phyloP scores from a whole-genome alignment of 208 protist species.

The Trypanosoma rangeli region DNA sequence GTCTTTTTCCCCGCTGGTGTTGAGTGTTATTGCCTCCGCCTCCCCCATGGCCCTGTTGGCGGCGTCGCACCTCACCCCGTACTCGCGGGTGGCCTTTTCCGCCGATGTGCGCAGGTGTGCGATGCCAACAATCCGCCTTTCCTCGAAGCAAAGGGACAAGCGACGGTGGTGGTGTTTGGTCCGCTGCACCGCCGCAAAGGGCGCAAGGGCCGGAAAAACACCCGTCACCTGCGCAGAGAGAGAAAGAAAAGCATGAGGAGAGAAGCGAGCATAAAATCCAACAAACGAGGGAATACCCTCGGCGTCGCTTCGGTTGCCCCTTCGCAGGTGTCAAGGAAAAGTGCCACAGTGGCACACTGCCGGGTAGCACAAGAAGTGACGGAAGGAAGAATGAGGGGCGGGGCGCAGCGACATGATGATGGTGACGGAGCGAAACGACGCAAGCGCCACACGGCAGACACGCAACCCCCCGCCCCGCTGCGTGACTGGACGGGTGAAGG shows the following conservation, averaged over 20 bases:
- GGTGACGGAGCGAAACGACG: not conserved
- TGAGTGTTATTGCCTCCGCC: not conserved
- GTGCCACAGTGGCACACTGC: not conserved
- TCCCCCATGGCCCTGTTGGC: not conserved
- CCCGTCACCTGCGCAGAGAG: not conserved
- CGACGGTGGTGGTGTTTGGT: not conserved
- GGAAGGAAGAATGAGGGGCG: not conserved
- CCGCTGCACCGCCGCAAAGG: not conserved
- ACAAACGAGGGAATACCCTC: slow-evolving; percentile 7
- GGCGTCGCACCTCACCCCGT: not conserved
- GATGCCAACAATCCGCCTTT: not conserved
- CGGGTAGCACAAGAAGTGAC: not conserved
- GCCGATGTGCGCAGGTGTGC: not conserved
- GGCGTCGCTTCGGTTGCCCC: not conserved
- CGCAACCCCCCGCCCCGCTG: not conserved
- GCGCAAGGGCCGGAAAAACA: not conserved
- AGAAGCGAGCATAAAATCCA: slow-evolving; percentile 4
- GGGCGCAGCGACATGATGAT: not conserved
- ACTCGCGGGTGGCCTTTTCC: not conserved
- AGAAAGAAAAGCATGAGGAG: slow-evolving; percentile 22
- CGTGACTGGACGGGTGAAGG: not conserved
- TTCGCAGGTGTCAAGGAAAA: not conserved
- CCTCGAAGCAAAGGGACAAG: not conserved
- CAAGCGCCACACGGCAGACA: not conserved
- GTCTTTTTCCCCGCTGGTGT: not conserved